phyloP scores from a whole-genome alignment of 139 green algal species.

The Haematococcus lacustris region DNA sequence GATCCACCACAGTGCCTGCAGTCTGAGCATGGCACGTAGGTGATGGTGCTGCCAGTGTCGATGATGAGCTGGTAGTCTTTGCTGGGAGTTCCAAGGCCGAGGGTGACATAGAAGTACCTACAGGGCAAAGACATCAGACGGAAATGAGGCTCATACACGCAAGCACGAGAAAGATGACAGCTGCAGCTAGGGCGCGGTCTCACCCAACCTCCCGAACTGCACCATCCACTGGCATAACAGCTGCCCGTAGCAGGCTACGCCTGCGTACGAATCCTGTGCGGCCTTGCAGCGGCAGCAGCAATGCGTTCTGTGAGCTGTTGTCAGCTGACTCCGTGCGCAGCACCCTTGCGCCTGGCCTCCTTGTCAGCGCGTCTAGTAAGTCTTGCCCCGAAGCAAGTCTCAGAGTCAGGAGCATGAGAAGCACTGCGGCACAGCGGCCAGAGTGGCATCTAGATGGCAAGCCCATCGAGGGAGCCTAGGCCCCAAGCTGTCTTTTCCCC shows the following conservation, averaged over 20 bases:
- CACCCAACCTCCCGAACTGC: constrained; percentile 67
- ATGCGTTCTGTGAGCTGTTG: too few species aligned
- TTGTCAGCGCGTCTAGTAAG: too few species aligned
- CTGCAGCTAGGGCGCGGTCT: neutral
- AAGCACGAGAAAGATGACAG: neutral
- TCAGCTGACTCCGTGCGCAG: too few species aligned
- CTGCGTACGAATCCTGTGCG: neutral
- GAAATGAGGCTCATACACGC: neutral
- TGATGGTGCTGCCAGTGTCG: constrained; percentile 92
- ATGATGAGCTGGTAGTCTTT: constrained; percentile 83
- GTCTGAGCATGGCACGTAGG: constrained; percentile 82
- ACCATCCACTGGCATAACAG: constrained; percentile 51
- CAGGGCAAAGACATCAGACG: neutral
- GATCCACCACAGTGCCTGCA: constrained; percentile 51
- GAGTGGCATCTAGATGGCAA: too few species aligned
- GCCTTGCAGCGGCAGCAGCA: constrained; percentile 5
- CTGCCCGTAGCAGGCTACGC: constrained; percentile 38
- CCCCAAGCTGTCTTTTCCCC: too few species aligned
- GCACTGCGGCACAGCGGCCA: too few species aligned
- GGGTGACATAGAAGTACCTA: constrained; percentile 83
- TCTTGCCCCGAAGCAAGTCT: too few species aligned
- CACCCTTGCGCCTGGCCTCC: too few species aligned
- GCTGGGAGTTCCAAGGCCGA: constrained; percentile 76
- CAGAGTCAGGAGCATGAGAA: too few species aligned
- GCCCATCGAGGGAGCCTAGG: too few species aligned